Percentiles rank a stretch among this genome's conserved stretches.
phyloP scores from a whole-genome alignment of 139 green algal species.

The Asterochloris sp. region DNA sequence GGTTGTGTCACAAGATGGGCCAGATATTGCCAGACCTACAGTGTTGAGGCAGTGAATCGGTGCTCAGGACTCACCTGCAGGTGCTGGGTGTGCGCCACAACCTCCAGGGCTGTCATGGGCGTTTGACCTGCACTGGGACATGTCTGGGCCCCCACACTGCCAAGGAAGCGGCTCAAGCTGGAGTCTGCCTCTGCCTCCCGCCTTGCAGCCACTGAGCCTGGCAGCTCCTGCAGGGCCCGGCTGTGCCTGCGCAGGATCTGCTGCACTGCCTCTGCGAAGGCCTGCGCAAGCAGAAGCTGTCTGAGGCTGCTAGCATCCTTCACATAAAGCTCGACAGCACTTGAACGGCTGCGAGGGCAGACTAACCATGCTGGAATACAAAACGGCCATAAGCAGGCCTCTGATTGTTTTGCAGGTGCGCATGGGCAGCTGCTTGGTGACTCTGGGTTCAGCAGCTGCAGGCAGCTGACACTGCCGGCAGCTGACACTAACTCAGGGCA shows the following conservation, averaged over 20 bases:
- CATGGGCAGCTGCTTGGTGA: background rate
- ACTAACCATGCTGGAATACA: background rate
- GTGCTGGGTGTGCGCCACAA: background rate
- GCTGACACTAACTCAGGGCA: background rate
- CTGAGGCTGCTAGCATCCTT: background rate
- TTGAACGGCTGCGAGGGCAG: background rate
- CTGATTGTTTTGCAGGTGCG: background rate
- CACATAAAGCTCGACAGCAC: background rate
- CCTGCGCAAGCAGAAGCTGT: background rate
- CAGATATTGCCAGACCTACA: background rate
- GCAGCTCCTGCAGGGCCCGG: constrained; percentile 3
- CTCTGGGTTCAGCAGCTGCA: background rate
- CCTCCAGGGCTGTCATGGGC: background rate
- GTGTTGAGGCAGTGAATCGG: background rate
- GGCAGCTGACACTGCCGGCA: background rate
- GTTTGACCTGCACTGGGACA: background rate
- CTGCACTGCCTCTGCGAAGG: constrained; percentile 7
- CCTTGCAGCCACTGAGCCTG: background rate
- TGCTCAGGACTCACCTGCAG: background rate
- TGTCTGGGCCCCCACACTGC: background rate
- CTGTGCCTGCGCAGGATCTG: background rate
- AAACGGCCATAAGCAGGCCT: background rate
- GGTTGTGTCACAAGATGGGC: background rate
- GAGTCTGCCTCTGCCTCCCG: background rate
- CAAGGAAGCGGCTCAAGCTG: background rate